These are phyloP conservation scores for Corylus americana DNA, from an alignment of 306 rosid genomes.

Conservation along the genomic window DNA sequence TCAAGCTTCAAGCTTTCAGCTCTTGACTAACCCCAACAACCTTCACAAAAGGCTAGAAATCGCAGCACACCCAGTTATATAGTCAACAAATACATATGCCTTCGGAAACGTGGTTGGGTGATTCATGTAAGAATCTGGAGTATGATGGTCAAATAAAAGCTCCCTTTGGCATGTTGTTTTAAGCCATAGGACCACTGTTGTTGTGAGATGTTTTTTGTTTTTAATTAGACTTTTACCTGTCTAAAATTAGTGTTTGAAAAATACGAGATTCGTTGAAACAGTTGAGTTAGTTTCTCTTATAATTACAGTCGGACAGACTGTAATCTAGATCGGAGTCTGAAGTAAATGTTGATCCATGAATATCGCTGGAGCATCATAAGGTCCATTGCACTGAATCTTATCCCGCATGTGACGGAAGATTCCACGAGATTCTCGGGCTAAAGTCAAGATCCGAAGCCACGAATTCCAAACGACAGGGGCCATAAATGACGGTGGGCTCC, in stretches of 20 bases:
- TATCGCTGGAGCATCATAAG: too few relatives aligned
- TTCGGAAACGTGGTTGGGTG: not conserved
- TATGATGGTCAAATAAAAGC: not conserved
- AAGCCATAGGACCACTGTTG: not conserved
- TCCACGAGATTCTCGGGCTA: not conserved
- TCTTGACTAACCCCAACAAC: not conserved
- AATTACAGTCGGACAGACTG: too few relatives aligned
- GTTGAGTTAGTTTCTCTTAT: too few relatives aligned
- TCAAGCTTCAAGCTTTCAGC: not conserved
- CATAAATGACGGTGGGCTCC: not conserved
- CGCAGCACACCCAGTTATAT: not conserved
- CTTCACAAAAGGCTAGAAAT: not conserved
- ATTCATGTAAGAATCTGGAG: not conserved
- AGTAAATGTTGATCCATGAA: too few relatives aligned
- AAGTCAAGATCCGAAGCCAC: not conserved
- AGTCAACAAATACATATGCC: too few relatives aligned
- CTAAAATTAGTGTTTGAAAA: too few relatives aligned
- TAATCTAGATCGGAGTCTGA: too few relatives aligned
- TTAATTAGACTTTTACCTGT: not conserved
- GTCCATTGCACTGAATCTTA: not conserved
- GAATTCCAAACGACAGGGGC: not conserved
- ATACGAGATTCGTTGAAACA: too few relatives aligned
- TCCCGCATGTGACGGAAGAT: not conserved
- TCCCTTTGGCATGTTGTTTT: not conserved
- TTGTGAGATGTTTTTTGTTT: too few relatives aligned